Conservation (phyloP, 306 rosid genomes). For the Lathyrus tuberosus region DNA sequence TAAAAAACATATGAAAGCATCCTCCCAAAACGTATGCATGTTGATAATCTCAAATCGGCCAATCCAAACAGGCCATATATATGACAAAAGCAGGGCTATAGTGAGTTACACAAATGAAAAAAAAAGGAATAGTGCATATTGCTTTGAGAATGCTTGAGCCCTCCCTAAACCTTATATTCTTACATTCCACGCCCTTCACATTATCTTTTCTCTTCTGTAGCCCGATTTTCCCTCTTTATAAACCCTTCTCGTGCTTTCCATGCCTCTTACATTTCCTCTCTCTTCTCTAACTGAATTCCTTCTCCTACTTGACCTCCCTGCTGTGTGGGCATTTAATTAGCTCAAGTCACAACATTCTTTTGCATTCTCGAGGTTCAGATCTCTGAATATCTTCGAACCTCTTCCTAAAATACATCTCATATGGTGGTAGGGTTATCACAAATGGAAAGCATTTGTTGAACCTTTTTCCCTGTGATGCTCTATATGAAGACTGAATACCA, state of each 20-base stretch:
- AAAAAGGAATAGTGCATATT: not conserved
- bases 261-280: not conserved
- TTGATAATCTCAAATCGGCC: no score
- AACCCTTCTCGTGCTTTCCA: not conserved
- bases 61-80: no score
- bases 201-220: not conserved
- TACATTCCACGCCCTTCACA: not conserved
- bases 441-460: not conserved
- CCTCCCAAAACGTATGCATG: no score
- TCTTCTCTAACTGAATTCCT: conserved; percentile 1
- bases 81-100: not conserved
- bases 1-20: no score
- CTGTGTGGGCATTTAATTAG: no score
- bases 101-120: conserved; percentile 10
- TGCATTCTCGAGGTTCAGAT: not conserved
- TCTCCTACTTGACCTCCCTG: not conserved
- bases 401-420: not conserved
- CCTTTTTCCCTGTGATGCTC: no score
- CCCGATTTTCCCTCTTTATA: not conserved
- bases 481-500: not conserved
- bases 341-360: no score
- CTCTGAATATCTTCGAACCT: not conserved
- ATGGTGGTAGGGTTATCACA: not conserved
- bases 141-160: not conserved
- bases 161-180: not conserved